Evolutionary conservation across 2,329 filamentous ascomycete genomes (phyloP), one percentile per base, ranked within the genome.

Genomic region (Colletotrichum limetticola): DNA sequence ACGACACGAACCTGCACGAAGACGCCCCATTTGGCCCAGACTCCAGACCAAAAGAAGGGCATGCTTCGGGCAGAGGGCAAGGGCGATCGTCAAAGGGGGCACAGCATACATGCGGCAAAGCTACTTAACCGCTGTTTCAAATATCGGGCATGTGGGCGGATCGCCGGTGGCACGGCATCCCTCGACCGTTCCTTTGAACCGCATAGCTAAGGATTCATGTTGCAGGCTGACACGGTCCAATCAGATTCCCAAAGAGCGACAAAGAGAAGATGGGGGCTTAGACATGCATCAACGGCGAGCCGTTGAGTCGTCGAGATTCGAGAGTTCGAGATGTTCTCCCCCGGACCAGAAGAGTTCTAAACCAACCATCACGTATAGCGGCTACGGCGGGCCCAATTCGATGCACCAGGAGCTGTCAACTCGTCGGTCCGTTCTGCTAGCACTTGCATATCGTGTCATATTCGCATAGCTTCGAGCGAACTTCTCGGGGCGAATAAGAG

Each of bases 111-210:
- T 56, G 59, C 70, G 64, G 70, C 66, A 60, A 49, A 59, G 59
- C 70, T 60, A 55, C 70, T 69, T 69, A 60, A 59, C 70, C 66
- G 60, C 70, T 72, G 70, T 72, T 72, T 72, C 70, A 72, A 60
- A 72, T 70, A 60, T 56, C 55, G 66, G 58, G 70, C 46, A 32
- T 49, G 66, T 72, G 70, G 70, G 66, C 70, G 66, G 66, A 59
- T 69, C 66, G 59, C 35, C 55, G 65, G 37, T n/a, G 66, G n/a
- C 22, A 42, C 66, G 55, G 35, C 66, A 66, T 49, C 70, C 55
- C 59, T 72, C 58, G 62, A 52, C 28, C 42, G 42, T 16, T 28
- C 32, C 52, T 30, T 42, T 37, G 46, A 46, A 49, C 32, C 53
- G 53, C 58, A 32, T 26, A 66, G 58, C 53, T 22, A 37, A 32